A percentile compares a stretch with the other conserved stretches of the same genome.
Evolutionary conservation across 1,139 yeast species (phyloP).

Genomic region (Hyphopichia fennica): DNA sequence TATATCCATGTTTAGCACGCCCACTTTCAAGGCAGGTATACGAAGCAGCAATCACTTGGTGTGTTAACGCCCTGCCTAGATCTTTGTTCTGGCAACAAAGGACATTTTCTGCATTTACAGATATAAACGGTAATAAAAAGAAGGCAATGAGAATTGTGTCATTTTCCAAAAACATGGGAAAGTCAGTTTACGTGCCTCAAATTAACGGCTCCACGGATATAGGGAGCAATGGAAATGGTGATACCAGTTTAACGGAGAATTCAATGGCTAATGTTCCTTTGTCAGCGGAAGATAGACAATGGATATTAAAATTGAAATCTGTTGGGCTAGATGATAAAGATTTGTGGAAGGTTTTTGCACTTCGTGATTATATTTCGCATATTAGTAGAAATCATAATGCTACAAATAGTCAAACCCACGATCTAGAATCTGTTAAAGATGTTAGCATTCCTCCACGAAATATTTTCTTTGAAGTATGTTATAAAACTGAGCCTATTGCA

Average conservation of each 20-base stretch:
- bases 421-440: slow-evolving; percentile 10
- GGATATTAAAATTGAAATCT: slow-evolving; percentile 68
- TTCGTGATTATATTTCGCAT: slow-evolving; percentile 67
- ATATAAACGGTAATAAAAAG: slow-evolving; percentile 7
- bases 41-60: slow-evolving; percentile 72
- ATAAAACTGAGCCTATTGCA: slow-evolving; percentile 43
- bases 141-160: slow-evolving; percentile 16
- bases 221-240: neutral
- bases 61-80: slow-evolving; percentile 55
- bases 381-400: slow-evolving; percentile 39
- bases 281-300: slow-evolving; percentile 69
- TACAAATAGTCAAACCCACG: slow-evolving; percentile 4
- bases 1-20: slow-evolving; percentile 63
- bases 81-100: slow-evolving; percentile 69
- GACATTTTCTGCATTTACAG: slow-evolving; percentile 12
- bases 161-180: slow-evolving; percentile 37
- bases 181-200: slow-evolving; percentile 37
- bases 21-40: slow-evolving; percentile 70
- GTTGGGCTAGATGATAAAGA: slow-evolving; percentile 73
- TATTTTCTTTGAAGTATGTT: slow-evolving; percentile 63
- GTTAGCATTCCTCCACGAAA: slow-evolving; percentile 50
- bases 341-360: slow-evolving; percentile 76
- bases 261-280: slow-evolving; percentile 21
- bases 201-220: slow-evolving; percentile 2
- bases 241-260: neutral